Evolutionary conservation across 2,329 filamentous ascomycete species (phyloP), one percentile per base, ranked within the genome.

Genomic region (Diaporthe eres): DNA sequence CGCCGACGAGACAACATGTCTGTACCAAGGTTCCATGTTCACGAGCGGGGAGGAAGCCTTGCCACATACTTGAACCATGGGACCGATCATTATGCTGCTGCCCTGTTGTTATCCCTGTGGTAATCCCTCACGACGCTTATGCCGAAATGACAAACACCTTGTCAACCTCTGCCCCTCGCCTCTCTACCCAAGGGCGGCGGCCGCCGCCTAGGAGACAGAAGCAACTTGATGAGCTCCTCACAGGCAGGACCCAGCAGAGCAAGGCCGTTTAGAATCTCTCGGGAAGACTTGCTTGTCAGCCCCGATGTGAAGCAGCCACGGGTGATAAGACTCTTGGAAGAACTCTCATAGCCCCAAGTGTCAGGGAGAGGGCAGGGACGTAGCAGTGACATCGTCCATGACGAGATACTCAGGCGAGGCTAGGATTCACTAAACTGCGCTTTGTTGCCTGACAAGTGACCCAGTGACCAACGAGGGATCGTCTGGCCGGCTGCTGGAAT

Each of bases 401-500:
- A 53, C 65, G 47, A 68, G 65, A 51, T 68, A 68, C 44, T 68
- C 47, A 39, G 28, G 47, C 65, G 49, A 70, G 65, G 34, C 49
- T 70, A 70, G 65, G 65, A 42, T 55, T 70, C 65, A 70, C 65
- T 70, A 70, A 55, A 28, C 1, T 70, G 65, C 47, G 65, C 65
- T 70, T 55, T 70, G 65, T 70, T 34, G 65, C 65, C 31, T 42
- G 65, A 70, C 49, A 42, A 53, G 65, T 25, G 49, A 53, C 47
- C 65, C 13, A 53, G 31, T 53, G 49, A 53, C 65, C 49, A 55
- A 39, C 31, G 4, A 42, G 47, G 55, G 34, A 42, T 42, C 34
- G 37, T 42, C 65, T 53, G n/a, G 60, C 60, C 39, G 12, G 60
- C 22, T 39, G 60, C 37, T 63, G 65, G 47, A 70, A 55, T 42